Conservation (phyloP, 2,329 filamentous ascomycete genomes). For the Pseudovirgaria hyperparasitica region DNA sequence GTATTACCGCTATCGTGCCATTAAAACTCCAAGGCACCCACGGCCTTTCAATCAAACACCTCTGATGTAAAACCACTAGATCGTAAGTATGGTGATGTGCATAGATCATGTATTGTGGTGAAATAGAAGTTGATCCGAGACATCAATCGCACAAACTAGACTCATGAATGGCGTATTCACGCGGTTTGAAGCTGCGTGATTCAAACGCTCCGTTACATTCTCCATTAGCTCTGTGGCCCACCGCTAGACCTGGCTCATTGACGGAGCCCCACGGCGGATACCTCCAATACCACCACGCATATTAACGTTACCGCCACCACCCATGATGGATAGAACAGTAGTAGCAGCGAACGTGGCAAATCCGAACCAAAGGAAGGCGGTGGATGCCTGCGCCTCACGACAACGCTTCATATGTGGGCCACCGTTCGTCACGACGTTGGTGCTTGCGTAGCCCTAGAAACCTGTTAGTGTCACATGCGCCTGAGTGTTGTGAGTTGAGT, state of each 20-base stretch:
- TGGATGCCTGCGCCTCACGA: slow-evolving; percentile 60
- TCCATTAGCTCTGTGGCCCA: no score
- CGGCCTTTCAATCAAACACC: no score
- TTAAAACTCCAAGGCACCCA: no score
- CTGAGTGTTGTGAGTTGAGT: neutral
- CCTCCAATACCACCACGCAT: slow-evolving; percentile 32
- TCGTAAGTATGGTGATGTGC: no score
- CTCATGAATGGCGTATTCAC: no score
- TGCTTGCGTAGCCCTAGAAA: slow-evolving; percentile 26
- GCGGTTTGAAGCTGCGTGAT: no score
- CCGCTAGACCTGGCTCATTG: slow-evolving; percentile 44
- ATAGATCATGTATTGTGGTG: no score
- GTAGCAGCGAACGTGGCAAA: slow-evolving; percentile 47
- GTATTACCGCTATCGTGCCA: no score
- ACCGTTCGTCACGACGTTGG: slow-evolving; percentile 50
- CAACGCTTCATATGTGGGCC: slow-evolving; percentile 53
- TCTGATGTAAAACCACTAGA: no score
- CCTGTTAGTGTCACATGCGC: slow-evolving; percentile 1
- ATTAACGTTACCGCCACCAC: slow-evolving; percentile 33
- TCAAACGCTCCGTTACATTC: no score
- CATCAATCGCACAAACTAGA: no score
- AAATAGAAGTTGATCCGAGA: no score
- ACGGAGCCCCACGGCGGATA: slow-evolving; percentile 31
- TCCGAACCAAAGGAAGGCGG: slow-evolving; percentile 70
- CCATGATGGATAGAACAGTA: slow-evolving; percentile 42